Base-by-base conservation (phyloP, 2,329 filamentous ascomycete species). In the Cyanodermella asteris region DNA sequence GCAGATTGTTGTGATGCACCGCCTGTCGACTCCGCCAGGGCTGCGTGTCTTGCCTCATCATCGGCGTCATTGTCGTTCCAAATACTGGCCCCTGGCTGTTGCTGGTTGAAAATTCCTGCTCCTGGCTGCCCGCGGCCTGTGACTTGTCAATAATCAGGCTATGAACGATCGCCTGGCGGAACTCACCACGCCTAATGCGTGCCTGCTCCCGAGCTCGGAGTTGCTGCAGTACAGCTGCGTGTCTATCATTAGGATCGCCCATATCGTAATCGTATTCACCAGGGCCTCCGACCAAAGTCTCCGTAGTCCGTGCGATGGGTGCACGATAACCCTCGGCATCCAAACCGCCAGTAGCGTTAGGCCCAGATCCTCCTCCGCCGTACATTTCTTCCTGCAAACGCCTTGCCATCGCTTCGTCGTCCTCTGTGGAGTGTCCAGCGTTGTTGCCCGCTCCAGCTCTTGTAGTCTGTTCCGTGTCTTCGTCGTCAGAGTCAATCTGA, bases 381-480 rank as follows among this genome's bases (percentile, higher is more conserved):
- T 93, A 94, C 42, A 91, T 63, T 48, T 97, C 81, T 41, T 97
- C 76, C 46, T 97, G 87, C 31, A 97, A 49, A 29, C 77, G 67
- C 45, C 82, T 68, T 5, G 87, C 87, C 70, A 94, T 84, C 21
- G 77, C 82, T 26, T 80, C 82, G 41, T 97, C 87, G 40, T 91
- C 81, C 34, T 93, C 82, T 35, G 23, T 10, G 29, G 28, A 7
- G 32, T 28, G 17, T 28, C 33, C 18, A 29, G 20, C 13, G 11
- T 18, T 13, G 24, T 13, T 22, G 19, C 14, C 19, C 16, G 22
- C 15, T 23, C 18, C 9, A 5, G 7, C 10, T 24, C 22, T 16
- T 25, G 18, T 23, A n/a, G 23, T 35, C 34, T 32, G 34, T 35
- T 27, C 36, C 22, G 31, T 37, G 35, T 48, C 44, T 25, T 47